Evolutionary conservation across 345 rosid genomes (phyloP), one percentile per base, ranked within the genome.

Genomic region (Sonneratia caseolaris): DNA sequence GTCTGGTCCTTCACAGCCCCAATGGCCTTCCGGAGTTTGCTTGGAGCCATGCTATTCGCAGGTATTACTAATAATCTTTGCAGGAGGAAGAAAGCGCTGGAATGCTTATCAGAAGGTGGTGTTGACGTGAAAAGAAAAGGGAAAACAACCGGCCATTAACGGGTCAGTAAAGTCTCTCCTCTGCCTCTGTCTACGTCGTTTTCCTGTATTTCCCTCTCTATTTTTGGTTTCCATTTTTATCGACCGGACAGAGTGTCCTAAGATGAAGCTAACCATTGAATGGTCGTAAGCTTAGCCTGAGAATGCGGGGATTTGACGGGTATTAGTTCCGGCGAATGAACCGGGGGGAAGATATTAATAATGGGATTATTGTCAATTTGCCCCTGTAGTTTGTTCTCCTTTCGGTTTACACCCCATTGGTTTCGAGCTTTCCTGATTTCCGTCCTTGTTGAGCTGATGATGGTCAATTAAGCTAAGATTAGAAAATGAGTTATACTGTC

Each of bases 1-100:
- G 87, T 84, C 70, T 78, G 83, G 70, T 84, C 87, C 74, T 84
- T 84, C 37, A 84, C 85, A 2, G 85, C 80, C 38, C 87, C 87
- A 27, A 84, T 75, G 68, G 87, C 87, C 65, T 77, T 82, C 37
- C 82, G 74, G 56, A 84, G 72, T 64, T 80, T 81, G 84, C 84
- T 84, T 47, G 82, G 79, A 73, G 77, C 90, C 90, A 47, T 84
- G 47, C 15, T 40, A 18, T 9, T 68, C 10, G 55, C 22, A 15
- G 53, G 53, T 48, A 19, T 49, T 49, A 14, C 19, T 49, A 12
- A 13, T 3, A 18, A 13, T 49, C 19, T 49, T 22, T 61, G 65
- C 32, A 61, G 37, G 27, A 61, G 5, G 12, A 59, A 32, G n/a
- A n/a, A 7, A 59, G 14, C 18, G 53, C 18, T 10, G 53, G 13